Base-by-base conservation (phyloP, 805 yeast genomes). In the Scheffersomyces spartinae region DNA sequence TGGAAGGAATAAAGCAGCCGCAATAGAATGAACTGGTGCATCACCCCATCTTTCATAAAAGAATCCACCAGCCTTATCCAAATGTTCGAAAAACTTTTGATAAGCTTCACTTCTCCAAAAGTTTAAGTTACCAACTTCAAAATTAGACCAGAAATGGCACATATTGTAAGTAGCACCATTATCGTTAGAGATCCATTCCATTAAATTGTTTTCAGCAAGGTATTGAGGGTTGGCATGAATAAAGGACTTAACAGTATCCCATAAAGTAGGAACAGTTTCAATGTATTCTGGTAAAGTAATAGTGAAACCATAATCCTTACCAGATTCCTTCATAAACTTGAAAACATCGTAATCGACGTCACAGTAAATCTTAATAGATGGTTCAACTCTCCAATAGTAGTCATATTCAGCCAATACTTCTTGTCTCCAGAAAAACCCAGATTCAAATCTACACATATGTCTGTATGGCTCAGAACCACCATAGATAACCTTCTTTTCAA, bases 351-450 rank as follows among this genome's bases (percentile, higher is more conserved):
- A 78, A 43, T 76, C 73, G 31, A 85, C 60, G 52, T 85, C 94
- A 63, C 95, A 84, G 54, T 62, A 76, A 40, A 84, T 69, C 50
- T 70, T 69, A 47, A 80, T 68, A 47, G 74, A 81, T 11, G 95
- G 95, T 53, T 85, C 95, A 28, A 85, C 94, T 56, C 95, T 73
- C 95, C 95, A 85, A 63, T 85, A 85, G 66, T 77, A 85, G 33
- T 80, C 84, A 50, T 74, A 84, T n/a, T 81, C 76, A 28, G 61
- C 61, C 64, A 85, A 49, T 31, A 79, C 45, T 21, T 76, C 76
- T 47, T 82, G 91, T 53, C 76, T 70, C 64, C 69, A 84, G 55
- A 85, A 85, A 55, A 84, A 80, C 1, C 95, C 95, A 9, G 91
- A 77, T 52, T 83, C 93, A 45, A 66, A 85, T 45, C 95, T 68